These are phyloP conservation scores for Coix lacrymajobi DNA, from an alignment of 176 grass and related monocot genomes.

Conservation along the genomic window DNA sequence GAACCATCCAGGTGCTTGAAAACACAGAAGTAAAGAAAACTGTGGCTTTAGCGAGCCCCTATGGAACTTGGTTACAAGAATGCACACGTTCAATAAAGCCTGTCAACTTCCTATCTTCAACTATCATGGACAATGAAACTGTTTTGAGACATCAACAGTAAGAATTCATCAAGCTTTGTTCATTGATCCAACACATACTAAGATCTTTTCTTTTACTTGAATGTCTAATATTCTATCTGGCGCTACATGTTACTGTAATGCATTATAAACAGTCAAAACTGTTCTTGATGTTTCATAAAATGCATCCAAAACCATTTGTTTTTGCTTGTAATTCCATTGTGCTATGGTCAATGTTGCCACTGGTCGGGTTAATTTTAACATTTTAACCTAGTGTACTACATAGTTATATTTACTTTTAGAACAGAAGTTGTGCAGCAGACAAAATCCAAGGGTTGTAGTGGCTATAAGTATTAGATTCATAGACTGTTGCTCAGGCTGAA, in stretches of 20 bases:
- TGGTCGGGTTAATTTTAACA: neutral
- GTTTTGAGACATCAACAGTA: slow-evolving; percentile 93
- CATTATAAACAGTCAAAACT: neutral
- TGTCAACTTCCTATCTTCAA: slow-evolving; percentile 84
- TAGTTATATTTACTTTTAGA: slow-evolving; percentile 8
- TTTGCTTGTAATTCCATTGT: slow-evolving; percentile 2
- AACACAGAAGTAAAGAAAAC: slow-evolving; percentile 95
- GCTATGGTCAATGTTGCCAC: neutral
- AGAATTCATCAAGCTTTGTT: slow-evolving; percentile 33
- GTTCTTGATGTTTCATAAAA: neutral
- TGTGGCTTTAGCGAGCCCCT: slow-evolving; percentile 72
- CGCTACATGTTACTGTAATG: neutral
- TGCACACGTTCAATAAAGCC: slow-evolving; percentile 77
- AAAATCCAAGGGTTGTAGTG: neutral
- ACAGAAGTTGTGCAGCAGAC: neutral
- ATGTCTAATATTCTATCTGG: neutral
- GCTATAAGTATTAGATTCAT: slow-evolving; percentile 10
- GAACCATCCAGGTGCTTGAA: slow-evolving; percentile 72
- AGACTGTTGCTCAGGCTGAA: neutral
- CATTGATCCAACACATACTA: neutral
- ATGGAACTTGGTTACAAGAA: slow-evolving; percentile 78
- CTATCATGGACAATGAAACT: slow-evolving; percentile 81
- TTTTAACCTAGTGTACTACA: neutral
- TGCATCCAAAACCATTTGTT: neutral
- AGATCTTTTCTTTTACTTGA: neutral